A percentile compares a stretch with the other conserved stretches of the same genome.
Evolutionary conservation across 2,329 filamentous ascomycete genomes (phyloP).

Genomic region (Phoma herbarum): DNA sequence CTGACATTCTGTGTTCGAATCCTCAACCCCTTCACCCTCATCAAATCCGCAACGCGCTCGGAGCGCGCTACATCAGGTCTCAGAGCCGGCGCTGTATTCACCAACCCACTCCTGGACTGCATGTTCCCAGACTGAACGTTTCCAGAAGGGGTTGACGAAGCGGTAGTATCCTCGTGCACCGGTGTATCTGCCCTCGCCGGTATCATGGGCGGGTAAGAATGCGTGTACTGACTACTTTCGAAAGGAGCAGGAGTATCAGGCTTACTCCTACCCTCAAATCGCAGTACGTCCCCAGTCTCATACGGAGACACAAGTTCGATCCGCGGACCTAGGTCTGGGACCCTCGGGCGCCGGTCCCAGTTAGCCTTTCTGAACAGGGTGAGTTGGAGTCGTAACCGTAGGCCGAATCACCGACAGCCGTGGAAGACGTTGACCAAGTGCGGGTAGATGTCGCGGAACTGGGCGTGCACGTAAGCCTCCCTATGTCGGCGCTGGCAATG

Average conservation of each 20-base stretch:
- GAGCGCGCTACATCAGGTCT: background rate
- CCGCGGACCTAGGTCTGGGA: background rate
- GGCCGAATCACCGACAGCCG: background rate
- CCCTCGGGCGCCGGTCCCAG: background rate
- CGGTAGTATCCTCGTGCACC: background rate
- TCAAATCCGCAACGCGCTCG: background rate
- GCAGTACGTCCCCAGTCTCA: background rate
- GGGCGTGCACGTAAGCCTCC: background rate
- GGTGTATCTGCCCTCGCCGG: background rate
- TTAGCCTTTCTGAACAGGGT: background rate
- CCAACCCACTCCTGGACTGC: background rate
- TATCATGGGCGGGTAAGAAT: background rate
- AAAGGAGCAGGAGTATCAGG: background rate
- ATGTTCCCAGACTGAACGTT: background rate
- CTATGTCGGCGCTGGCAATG: background rate
- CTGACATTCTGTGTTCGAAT: background rate
- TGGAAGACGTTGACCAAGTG: background rate
- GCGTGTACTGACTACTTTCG: background rate
- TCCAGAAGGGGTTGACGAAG: background rate
- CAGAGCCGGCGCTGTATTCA: background rate
- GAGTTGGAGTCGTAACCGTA: background rate
- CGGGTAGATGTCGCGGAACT: background rate
- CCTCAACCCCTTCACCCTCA: background rate
- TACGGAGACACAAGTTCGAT: background rate
- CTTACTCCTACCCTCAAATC: background rate